phyloP scores from a whole-genome alignment of 495 filamentous ascomycete species.

The Aspergillus cavernicola region DNA sequence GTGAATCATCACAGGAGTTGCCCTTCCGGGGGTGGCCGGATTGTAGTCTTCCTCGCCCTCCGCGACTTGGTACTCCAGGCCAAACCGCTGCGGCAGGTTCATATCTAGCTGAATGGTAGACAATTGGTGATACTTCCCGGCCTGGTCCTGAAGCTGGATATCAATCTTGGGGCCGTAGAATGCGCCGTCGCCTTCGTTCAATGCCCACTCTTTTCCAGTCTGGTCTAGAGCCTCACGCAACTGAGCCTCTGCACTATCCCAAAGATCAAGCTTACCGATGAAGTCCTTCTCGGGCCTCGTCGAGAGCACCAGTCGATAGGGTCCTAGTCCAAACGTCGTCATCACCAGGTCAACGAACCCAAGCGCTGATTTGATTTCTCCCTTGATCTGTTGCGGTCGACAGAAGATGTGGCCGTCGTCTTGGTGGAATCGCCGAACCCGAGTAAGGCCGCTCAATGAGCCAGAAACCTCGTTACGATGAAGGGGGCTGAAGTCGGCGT shows the following conservation, averaged over 20 bases:
- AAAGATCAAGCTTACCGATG: constrained; percentile 76
- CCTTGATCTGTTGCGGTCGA: constrained; percentile 72
- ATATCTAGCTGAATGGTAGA: constrained; percentile 94
- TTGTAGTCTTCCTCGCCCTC: constrained; percentile 61
- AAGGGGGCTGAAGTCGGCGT: constrained; percentile 88
- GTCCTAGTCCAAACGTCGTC: constrained; percentile 65
- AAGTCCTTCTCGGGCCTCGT: constrained; percentile 73
- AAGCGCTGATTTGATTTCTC: constrained; percentile 75
- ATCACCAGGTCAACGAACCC: constrained; percentile 80
- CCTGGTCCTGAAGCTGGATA: constrained; percentile 74
- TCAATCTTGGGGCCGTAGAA: constrained; percentile 98
- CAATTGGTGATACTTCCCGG: constrained; percentile 87
- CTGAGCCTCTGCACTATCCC: constrained; percentile 75
- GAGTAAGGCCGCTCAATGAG: constrained; percentile 78
- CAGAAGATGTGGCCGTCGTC: constrained; percentile 97
- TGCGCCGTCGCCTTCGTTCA: constrained; percentile 82
- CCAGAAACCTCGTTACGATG: constrained; percentile 91
- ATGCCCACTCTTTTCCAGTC: constrained; percentile 61
- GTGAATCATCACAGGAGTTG: constrained; percentile 81
- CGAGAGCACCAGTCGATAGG: constrained; percentile 74
- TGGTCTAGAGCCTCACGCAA: constrained; percentile 65
- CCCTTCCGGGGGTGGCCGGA: constrained; percentile 61
- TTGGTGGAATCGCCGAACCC: constrained; percentile 91
- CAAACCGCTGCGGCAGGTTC: constrained; percentile 83
- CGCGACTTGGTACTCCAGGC: constrained; percentile 61